Evolutionary conservation across 352 stramenopile species (phyloP), one percentile per base, ranked within the genome.

Genomic region (Blastocystis sp.): DNA sequence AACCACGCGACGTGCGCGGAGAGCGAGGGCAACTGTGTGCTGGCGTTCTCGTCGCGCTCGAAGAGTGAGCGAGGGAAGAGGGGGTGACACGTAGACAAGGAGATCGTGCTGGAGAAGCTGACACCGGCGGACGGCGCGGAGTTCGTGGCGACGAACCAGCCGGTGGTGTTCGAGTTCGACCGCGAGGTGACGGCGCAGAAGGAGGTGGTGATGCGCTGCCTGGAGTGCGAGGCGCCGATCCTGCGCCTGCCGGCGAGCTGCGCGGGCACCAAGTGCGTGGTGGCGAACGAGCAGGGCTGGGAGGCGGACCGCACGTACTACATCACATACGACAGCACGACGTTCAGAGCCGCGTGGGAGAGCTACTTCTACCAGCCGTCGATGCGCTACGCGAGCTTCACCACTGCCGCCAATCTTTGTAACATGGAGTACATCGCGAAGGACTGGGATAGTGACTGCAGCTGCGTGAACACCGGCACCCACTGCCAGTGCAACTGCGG

Each of bases 401-500:
- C 77, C 14, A 87, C 77, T 6, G 62, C 77, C 4, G 65, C 38
- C 28, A 78, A 21, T 4, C 11, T 62, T 28, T 87, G 77, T 77
- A 77, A 60, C 54, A 74, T 87, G 62, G 77, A 87, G n/a, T 87
- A 48, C 54, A 70, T 87, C 19, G 40, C 65, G 14, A n/a, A 71
- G n/a, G 77, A 70, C 52, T 87, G 77, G 77, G 24, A 87, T 2
- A 62, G n/a, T 10, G 59, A 60, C 57, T 87, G 77, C 65, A 76
- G 43, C 54, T 87, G 77, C 34, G 45, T 77, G 38, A 87, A 87
- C 40, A 87, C 77, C 1, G 77, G 77, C 19, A 52, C 77, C 1
- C 77, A 87, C 54, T 87, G 77, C 54, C 77, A 87, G 65, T 87
- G 77, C 34, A 87, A 74, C 45, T 87, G 77, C 40, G 77, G 77